These are phyloP conservation scores for Poa annua DNA, from an alignment of 176 grass and related monocot genomes.

Conservation along the genomic window DNA sequence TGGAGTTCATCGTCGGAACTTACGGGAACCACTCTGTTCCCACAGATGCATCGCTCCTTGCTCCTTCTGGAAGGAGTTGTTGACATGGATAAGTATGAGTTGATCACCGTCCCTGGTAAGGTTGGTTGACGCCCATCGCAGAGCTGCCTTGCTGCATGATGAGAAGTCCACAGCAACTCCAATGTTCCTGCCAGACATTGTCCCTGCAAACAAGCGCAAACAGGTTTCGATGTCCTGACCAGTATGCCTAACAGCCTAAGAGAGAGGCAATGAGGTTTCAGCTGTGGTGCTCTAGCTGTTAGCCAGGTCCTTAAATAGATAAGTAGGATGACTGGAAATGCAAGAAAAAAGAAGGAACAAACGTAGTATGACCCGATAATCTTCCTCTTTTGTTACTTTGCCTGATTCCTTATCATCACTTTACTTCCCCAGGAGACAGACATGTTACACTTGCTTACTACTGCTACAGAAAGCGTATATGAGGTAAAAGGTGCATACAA, in stretches of 20 bases:
- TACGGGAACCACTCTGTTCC: slow-evolving; percentile 71
- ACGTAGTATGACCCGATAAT: background rate
- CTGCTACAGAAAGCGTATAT: background rate
- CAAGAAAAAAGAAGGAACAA: background rate
- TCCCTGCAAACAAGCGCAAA: slow-evolving; percentile 27
- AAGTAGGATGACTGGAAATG: background rate
- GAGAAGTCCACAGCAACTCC: slow-evolving; percentile 80
- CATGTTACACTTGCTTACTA: slow-evolving; percentile 30
- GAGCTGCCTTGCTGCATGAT: slow-evolving; percentile 69
- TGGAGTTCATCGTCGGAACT: background rate
- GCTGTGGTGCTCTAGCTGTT: background rate
- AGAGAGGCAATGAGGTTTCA: slow-evolving; percentile 13
- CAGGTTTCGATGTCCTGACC: slow-evolving; percentile 16
- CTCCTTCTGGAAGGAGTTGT: slow-evolving; percentile 55
- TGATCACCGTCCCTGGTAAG: slow-evolving; percentile 57
- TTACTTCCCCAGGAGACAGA: slow-evolving; percentile 29
- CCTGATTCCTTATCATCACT: slow-evolving; percentile 46
- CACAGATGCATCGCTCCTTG: slow-evolving; percentile 74
- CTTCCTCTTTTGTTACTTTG: slow-evolving; percentile 26
- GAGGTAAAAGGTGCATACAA: slow-evolving; percentile 1
- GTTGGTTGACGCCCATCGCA: slow-evolving; percentile 71
- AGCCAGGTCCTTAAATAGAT: slow-evolving; percentile 52
- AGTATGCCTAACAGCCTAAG: background rate
- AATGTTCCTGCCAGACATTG: slow-evolving; percentile 63
- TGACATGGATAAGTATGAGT: slow-evolving; percentile 70